Conservation (phyloP, 2,329 filamentous ascomycete species). For the Fusarium sarcochroum region DNA sequence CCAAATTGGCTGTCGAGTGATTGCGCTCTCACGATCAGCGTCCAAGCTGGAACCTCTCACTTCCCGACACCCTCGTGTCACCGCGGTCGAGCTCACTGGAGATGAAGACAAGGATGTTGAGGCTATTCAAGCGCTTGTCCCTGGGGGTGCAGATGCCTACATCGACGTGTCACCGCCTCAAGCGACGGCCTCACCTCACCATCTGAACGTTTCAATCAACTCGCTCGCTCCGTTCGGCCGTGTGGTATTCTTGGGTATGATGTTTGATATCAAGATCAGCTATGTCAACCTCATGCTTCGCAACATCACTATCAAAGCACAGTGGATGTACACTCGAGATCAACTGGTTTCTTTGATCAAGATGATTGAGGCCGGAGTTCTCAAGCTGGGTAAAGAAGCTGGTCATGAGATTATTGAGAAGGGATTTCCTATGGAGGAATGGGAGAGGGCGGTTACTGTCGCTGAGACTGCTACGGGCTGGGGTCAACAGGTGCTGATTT, state of each 20-base stretch:
- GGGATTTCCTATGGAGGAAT: slow-evolving; percentile 20
- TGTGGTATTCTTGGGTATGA: slow-evolving; percentile 20
- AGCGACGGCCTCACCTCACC: slow-evolving; percentile 20
- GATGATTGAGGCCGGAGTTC: slow-evolving; percentile 26
- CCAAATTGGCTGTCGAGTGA: slow-evolving; percentile 37
- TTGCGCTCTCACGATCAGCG: slow-evolving; percentile 27
- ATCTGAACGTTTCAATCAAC: slow-evolving; percentile 14
- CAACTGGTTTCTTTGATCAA: slow-evolving; percentile 29
- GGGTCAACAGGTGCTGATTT: slow-evolving; percentile 36
- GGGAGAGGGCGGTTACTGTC: slow-evolving; percentile 21
- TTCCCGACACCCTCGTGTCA: slow-evolving; percentile 3
- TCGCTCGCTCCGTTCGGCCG: not conserved
- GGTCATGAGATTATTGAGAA: slow-evolving; percentile 30
- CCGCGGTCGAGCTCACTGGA: slow-evolving; percentile 20
- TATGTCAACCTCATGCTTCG: slow-evolving; percentile 22
- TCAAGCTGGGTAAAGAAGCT: slow-evolving; percentile 31
- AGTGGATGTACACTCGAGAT: slow-evolving; percentile 32
- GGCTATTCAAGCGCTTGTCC: not conserved
- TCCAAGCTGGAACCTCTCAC: slow-evolving; percentile 25
- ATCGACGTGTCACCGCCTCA: slow-evolving; percentile 37
- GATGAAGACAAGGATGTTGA: slow-evolving; percentile 19
- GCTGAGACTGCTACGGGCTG: slow-evolving; percentile 25
- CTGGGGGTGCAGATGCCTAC: slow-evolving; percentile 26
- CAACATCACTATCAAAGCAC: slow-evolving; percentile 28
- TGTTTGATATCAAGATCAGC: slow-evolving; percentile 31